These are phyloP conservation scores for Sclerotinia subarctica DNA, from an alignment of 2,329 filamentous ascomycete genomes.

Conservation along the genomic window DNA sequence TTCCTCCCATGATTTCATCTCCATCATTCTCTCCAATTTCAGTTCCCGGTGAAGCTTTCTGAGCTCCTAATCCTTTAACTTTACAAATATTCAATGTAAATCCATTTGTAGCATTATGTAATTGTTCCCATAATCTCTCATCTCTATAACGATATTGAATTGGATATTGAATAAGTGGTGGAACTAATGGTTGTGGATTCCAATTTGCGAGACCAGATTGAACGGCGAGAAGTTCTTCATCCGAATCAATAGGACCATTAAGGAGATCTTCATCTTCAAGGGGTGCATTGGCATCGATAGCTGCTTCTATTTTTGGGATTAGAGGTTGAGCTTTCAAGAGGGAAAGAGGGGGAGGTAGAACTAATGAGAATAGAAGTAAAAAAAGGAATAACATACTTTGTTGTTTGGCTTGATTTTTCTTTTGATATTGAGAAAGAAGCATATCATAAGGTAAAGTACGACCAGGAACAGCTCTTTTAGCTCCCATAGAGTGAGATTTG, in stretches of 20 bases:
- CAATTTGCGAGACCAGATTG: slow-evolving; percentile 77
- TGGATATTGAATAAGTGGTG: slow-evolving; percentile 59
- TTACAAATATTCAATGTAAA: slow-evolving; percentile 63
- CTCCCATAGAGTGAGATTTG: slow-evolving; percentile 94
- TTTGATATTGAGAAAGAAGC: slow-evolving; percentile 82
- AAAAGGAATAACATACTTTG: slow-evolving; percentile 64
- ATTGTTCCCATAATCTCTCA: slow-evolving; percentile 60
- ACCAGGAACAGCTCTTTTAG: slow-evolving; percentile 83
- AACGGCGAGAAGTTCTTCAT: slow-evolving; percentile 87
- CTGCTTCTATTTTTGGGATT: slow-evolving; percentile 63
- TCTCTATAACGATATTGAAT: slow-evolving; percentile 63
- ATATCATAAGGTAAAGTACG: slow-evolving; percentile 89
- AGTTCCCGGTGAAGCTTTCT: slow-evolving; percentile 47
- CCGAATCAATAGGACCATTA: slow-evolving; percentile 80
- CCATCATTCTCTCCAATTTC: not conserved
- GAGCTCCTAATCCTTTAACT: slow-evolving; percentile 53
- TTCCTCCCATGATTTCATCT: slow-evolving; percentile 11
- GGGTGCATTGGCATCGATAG: slow-evolving; percentile 89
- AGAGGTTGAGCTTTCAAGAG: not conserved
- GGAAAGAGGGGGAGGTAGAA: slow-evolving; percentile 18
- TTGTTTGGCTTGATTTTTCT: slow-evolving; percentile 98
- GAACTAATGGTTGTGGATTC: slow-evolving; percentile 73
- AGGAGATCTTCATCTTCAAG: slow-evolving; percentile 80
- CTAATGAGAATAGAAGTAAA: slow-evolving; percentile 18
- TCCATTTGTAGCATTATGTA: slow-evolving; percentile 64